These are phyloP conservation scores for Tilletia indica DNA, from an alignment of 1,284 basidiomycete species.

Conservation along the genomic window DNA sequence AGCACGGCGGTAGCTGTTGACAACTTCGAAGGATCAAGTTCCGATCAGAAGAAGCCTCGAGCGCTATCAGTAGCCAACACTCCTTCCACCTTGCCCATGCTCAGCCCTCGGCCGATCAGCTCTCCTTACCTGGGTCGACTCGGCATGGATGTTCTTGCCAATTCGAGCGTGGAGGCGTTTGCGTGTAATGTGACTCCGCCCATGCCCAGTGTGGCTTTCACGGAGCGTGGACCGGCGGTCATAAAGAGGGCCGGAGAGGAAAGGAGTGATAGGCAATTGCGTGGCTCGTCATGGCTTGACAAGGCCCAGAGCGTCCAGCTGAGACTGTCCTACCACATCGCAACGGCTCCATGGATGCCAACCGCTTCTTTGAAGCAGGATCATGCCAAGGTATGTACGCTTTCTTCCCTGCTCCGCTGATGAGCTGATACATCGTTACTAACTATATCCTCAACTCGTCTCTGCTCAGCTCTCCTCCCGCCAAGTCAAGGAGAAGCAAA, in stretches of 20 bases:
- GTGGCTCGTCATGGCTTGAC: background rate
- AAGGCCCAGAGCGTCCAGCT: background rate
- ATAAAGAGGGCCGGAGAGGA: slow-evolving; percentile 4
- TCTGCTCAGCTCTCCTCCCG: background rate
- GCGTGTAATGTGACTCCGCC: slow-evolving; percentile 19
- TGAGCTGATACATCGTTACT: background rate
- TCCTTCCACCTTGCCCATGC: slow-evolving; percentile 9
- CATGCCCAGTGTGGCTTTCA: slow-evolving; percentile 3
- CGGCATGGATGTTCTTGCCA: background rate
- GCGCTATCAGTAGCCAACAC: slow-evolving; percentile 1
- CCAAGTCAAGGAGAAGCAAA: slow-evolving; percentile 15
- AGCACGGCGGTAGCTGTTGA: background rate
- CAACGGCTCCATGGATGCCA: background rate
- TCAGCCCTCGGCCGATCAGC: slow-evolving; percentile 12
- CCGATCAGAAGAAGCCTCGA: no score
- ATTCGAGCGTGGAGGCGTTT: slow-evolving; percentile 10
- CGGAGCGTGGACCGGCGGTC: background rate
- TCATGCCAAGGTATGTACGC: background rate
- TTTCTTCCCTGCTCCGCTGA: no score
- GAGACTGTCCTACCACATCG: slow-evolving; percentile 2
- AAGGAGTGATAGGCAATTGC: background rate
- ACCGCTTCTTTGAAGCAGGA: background rate
- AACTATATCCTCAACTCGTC: no score
- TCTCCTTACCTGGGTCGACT: slow-evolving; percentile 10
- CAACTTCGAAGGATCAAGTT: background rate